phyloP scores from a whole-genome alignment of 1,284 basidiomycete genomes.

The Vanrija humicola region DNA sequence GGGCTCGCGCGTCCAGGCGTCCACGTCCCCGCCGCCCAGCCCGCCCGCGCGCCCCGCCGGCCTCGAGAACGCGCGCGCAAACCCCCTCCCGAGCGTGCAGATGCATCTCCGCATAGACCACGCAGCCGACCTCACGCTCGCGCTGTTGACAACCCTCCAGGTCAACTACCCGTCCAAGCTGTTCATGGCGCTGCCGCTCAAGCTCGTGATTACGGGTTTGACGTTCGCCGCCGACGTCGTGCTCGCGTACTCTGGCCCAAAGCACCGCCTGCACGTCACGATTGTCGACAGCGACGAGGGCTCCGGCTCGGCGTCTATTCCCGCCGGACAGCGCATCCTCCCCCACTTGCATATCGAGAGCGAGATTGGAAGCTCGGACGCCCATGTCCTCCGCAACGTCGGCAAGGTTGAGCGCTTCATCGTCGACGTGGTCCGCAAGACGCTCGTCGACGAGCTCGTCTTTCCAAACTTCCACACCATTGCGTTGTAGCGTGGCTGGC shows the following conservation, averaged over 20 bases:
- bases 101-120: constrained; percentile 50
- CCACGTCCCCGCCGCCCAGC: constrained; percentile 22
- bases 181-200: constrained; percentile 95
- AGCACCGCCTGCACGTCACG: constrained; percentile 75
- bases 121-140: constrained; percentile 52
- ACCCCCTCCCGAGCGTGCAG: constrained; percentile 48
- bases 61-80: constrained; percentile 12
- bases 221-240: constrained; percentile 82
- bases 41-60: constrained; percentile 30
- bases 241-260: constrained; percentile 81
- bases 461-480: constrained; percentile 91
- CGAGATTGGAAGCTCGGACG: constrained; percentile 93
- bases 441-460: constrained; percentile 86
- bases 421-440: constrained; percentile 88
- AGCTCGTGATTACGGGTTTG: constrained; percentile 81
- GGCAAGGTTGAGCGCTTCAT: constrained; percentile 95
- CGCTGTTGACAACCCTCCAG: constrained; percentile 83
- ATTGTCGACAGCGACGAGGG: constrained; percentile 64
- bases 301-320: not conserved
- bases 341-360: constrained; percentile 91
- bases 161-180: constrained; percentile 92
- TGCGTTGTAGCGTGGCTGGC: constrained; percentile 26
- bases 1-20: not conserved
- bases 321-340: constrained; percentile 75
- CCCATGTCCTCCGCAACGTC: constrained; percentile 94